Conservation (phyloP, 768 basidiomycete genomes). For the Paxillus involutus region DNA sequence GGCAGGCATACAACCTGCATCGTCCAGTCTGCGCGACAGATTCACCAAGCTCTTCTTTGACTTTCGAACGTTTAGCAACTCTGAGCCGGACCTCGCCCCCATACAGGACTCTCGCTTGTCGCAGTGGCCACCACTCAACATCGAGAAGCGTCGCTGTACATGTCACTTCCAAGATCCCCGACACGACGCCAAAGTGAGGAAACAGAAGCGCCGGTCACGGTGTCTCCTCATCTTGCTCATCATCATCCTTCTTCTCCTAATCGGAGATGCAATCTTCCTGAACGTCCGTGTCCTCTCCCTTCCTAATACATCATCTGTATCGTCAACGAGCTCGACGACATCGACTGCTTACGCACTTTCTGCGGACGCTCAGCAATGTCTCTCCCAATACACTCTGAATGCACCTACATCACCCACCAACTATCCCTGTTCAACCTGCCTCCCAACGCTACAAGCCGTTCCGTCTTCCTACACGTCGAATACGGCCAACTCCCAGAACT, state of each 20-base stretch:
- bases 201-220: constrained; percentile 30
- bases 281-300: constrained; percentile 34
- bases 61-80: constrained; percentile 27
- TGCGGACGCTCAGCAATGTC: constrained; percentile 41
- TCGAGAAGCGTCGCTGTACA: constrained; percentile 34
- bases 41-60: constrained; percentile 39
- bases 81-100: constrained; percentile 26
- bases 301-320: constrained; percentile 9
- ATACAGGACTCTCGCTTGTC: constrained; percentile 20
- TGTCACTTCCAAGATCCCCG: constrained; percentile 24
- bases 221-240: constrained; percentile 35
- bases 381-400: constrained; percentile 44
- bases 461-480: constrained; percentile 32
- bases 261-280: constrained; percentile 40
- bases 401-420: constrained; percentile 41
- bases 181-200: constrained; percentile 20
- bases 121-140: constrained; percentile 40
- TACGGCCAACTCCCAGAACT: constrained; percentile 32
- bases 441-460: constrained; percentile 39
- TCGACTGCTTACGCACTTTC: constrained; percentile 34
- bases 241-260: constrained; percentile 41
- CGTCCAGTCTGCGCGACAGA: constrained; percentile 28
- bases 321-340: constrained; percentile 18
- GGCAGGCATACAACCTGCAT: constrained; percentile 16
- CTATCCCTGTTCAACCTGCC: constrained; percentile 49